Evolutionary conservation across 1,284 basidiomycete genomes (phyloP), one percentile per base, ranked within the genome.

Genomic region (Termitomyces sp.): DNA sequence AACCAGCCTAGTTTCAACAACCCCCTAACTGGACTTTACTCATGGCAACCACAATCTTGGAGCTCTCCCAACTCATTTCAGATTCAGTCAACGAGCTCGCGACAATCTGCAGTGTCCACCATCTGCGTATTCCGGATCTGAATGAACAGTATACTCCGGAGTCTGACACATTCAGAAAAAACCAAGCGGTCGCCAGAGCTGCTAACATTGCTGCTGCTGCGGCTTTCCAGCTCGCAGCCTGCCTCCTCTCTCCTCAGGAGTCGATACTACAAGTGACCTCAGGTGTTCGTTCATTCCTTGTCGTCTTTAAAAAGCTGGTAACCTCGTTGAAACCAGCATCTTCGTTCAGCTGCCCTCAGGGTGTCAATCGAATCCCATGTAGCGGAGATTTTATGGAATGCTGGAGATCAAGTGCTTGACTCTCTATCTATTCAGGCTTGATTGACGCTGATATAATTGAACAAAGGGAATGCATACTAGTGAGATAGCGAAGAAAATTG

Each of bases 341-440:
- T 64, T 24, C 47, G 64, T n/a, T 56, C 63, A 0, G 54, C 61
- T 12, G 57, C 61, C 36, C 58, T 73, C 1, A 56, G 67, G 9
- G 63, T 65, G 28, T 68, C 64, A 1, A 55, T 67, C 12, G 67
- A 65, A n/a, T 58, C 61, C 0, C 67, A 72, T 50, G 64, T 70
- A 8, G 62, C 66, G 2, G 72, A 74, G 54, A 68, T 71, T 26
- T 60, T 75, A 30, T 63, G 68, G 0, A 66, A 73, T 55, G 67
- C 33, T 43, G 58, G 59, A 10, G 42, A 65, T 7, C 21, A 67
- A 55, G 69, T 70, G 13, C 17, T 39, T 34, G 41, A 12, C 36
- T 15, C 24, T 15, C 8, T 36, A n/a, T 48, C 8, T 36, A n/a
- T 48, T 10, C 21, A 15, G 13, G 4, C 13, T 42, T 49, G 21